Conservation (phyloP, 2,329 filamentous ascomycete species). For the Setomelanomma holmii region DNA sequence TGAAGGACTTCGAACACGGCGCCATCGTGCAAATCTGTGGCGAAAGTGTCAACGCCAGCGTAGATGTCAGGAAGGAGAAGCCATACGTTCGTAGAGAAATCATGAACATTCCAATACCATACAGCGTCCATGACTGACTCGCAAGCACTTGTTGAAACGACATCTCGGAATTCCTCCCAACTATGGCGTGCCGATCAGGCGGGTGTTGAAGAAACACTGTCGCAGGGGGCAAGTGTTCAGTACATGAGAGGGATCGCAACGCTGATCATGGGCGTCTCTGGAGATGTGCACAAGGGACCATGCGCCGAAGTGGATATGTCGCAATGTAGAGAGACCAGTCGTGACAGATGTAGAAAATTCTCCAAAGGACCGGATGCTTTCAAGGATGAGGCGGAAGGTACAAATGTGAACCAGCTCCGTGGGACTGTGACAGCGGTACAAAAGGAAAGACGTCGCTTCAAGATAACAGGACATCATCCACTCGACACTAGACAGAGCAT, state of each 20-base stretch:
- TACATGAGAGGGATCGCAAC: not conserved
- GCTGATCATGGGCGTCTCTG: conserved; percentile 5
- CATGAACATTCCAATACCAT: conserved; percentile 36
- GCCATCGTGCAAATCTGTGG: conserved; percentile 34
- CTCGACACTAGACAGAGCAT: conserved; percentile 2
- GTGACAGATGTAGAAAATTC: not conserved
- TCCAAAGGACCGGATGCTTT: not conserved
- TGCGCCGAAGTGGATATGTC: not conserved
- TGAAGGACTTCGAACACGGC: conserved; percentile 26
- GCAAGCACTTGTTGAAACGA: conserved; percentile 28
- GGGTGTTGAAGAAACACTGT: not conserved
- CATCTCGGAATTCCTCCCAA: conserved; percentile 19
- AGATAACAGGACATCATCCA: conserved; percentile 2
- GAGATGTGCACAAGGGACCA: not conserved
- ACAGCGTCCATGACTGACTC: conserved; percentile 38
- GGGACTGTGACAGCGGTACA: not conserved
- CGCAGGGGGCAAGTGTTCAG: not conserved
- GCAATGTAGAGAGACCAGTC: not conserved
- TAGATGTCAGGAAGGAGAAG: not conserved
- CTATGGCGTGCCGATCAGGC: conserved; percentile 9
- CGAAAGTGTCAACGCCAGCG: not conserved
- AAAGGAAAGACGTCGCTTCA: not conserved
- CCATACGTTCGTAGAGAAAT: conserved; percentile 39
- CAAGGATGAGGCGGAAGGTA: too few species aligned
- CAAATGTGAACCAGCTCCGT: too few species aligned